Evolutionary conservation across 768 basidiomycete genomes (phyloP), one percentile per base, ranked within the genome.

Genomic region (Lactarius sanguifluus): DNA sequence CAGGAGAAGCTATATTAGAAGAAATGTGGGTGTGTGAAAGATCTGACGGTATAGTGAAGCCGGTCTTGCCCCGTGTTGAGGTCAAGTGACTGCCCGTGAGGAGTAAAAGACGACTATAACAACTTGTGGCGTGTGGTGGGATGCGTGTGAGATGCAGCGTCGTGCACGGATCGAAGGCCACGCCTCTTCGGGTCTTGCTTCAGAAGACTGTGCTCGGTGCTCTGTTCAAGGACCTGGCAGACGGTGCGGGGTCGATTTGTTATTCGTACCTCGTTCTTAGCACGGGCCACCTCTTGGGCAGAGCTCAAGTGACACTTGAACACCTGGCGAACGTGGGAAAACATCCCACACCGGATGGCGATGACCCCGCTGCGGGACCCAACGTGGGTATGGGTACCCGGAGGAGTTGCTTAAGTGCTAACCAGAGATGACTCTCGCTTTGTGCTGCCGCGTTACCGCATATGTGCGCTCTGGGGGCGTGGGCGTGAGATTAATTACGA

Each of bases 51-150:
- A 59, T 18, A 43, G 52, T 18, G 45, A 61, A 23, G 40, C 59
- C 61, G 57, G 10, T 25, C 5, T 45, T 56, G 40, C 50, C 62
- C 52, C 66, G 41, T 59, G 58, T 16, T 32, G n/a, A 13, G 43
- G 62, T 67, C 66, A 67, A 64, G 36, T 67, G 66, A 67, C 54
- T 57, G 15, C 13, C n/a, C 23, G 23, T 25, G 40, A 52, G 52
- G 60, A 62, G 62, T 55, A 18, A 61, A 50, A 28, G 23, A 52
- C 50, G 12, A 52, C 50, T 15, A 30, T 38, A 25, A 57, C 36
- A 25, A 13, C 25, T 38, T 25, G 28, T n/a, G 34, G 55, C 28
- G 36, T 41, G 47, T 16, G 57, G 56, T 1, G n/a, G 12, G n/a
- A 50, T 3, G 25, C 38, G 52, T 38, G 52, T 55, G 25, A 34